Evolutionary conservation across 2,329 filamentous ascomycete species (phyloP), one percentile per base, ranked within the genome.

Genomic region (Lasiodiplodia gonubiensis): DNA sequence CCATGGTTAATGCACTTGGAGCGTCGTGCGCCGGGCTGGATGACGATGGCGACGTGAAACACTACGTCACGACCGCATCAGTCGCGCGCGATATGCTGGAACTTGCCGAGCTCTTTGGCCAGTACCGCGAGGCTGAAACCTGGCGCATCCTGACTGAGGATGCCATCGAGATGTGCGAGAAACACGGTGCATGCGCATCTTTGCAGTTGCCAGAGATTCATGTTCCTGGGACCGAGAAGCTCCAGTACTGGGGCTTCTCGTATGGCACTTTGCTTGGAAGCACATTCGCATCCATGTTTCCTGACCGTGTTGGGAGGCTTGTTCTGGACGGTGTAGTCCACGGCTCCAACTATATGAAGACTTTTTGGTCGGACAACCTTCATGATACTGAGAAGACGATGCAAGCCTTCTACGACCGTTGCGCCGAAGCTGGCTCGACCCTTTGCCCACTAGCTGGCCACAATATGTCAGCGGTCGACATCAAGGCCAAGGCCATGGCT

Each of bases 11-110:
- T 59, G 81, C 80, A 2, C 74, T 72, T 42, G 77, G 77, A 3
- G 55, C 71, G 16, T 74, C 73, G 3, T 79, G 77, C 69, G 73
- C 73, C 25, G 55, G 71, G 21, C 66, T 70, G 2, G 64, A 71
- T n/a, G 72, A 71, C 1, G 70, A 71, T 6, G 73, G 72, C 48
- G 78, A 82, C 48, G 80, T 82, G 69, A 79, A 79, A 68, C 74
- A 77, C 57, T 82, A 81, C 71, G 74, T 83, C 54, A 80, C 79
- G 18, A 85, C 84, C 0, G 80, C 82, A 1, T 80, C 78, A 27
- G 81, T 83, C 2, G 83, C 81, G 2, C 74, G 80, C 48, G 83
- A 86, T 68, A 85, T 86, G 81, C 72, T 86, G 8, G 78, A 81
- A 49, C 78, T 86, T 42, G 75, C 81, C 12, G 83, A 86, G 68